Evolutionary conservation across 1,284 basidiomycete species (phyloP).

Genomic region (Rhodotorula sp.): DNA sequence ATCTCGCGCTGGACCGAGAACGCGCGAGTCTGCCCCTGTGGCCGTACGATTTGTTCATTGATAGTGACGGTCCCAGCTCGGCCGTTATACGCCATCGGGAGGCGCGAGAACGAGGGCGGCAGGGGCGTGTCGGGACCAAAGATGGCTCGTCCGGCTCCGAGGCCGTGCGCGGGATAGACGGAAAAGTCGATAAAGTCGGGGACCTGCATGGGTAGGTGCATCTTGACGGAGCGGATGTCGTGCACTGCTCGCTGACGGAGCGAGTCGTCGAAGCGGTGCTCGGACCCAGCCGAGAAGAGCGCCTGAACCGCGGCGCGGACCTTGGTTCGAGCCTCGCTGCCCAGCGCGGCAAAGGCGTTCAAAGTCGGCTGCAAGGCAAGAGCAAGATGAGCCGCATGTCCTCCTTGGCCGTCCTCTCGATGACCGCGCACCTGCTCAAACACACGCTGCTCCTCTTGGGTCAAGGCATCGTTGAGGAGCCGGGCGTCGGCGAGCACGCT

Average conservation of each 20-base stretch:
- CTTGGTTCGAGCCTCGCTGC: constrained; percentile 7
- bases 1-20: constrained; percentile 27
- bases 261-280: neutral
- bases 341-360: constrained; percentile 34
- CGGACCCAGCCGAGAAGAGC: constrained; percentile 24
- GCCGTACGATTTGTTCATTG: constrained; percentile 19
- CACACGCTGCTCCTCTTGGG: neutral
- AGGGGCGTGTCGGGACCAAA: constrained; percentile 32
- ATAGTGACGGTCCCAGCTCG: constrained; percentile 30
- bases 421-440: constrained; percentile 1
- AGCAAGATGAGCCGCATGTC: neutral
- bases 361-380: constrained; percentile 26
- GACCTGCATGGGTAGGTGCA: constrained; percentile 38
- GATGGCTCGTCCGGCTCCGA: constrained; percentile 32
- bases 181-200: constrained; percentile 45
- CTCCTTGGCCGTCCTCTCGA: too few relatives aligned
- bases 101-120: constrained; percentile 27
- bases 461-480: neutral
- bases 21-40: constrained; percentile 21
- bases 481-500: constrained; percentile 27
- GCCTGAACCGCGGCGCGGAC: constrained; percentile 31
- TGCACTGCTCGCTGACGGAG: constrained; percentile 18
- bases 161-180: constrained; percentile 40
- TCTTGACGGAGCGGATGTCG: constrained; percentile 12
- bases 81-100: constrained; percentile 44